Conservation (phyloP, 331 rosid species). For the Saraca asoca region DNA sequence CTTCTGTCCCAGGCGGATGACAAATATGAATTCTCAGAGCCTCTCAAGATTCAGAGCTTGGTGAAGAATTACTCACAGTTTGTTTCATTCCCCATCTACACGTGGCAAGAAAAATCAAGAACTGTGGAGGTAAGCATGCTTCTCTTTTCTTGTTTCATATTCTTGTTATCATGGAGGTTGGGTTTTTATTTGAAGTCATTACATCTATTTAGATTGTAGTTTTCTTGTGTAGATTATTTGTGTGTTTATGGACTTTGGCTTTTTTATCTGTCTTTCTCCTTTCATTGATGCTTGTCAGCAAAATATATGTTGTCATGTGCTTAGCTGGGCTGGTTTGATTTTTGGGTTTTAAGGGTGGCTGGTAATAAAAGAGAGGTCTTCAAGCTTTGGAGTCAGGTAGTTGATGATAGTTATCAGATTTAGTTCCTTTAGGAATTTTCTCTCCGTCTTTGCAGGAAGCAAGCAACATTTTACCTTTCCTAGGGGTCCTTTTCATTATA, state of each 20-base stretch:
- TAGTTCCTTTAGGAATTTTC: too few relatives aligned
- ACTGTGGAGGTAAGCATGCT: slow-evolving; percentile 73
- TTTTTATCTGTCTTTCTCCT: too few relatives aligned
- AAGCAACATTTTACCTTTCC: too few relatives aligned
- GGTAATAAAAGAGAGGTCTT: too few relatives aligned
- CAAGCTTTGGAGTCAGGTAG: too few relatives aligned
- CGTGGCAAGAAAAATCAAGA: slow-evolving; percentile 94
- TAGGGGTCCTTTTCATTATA: too few relatives aligned
- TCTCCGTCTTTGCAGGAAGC: too few relatives aligned
- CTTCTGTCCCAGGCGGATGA: slow-evolving; percentile 68
- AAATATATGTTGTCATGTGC: neutral
- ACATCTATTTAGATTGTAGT: neutral
- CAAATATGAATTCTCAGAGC: slow-evolving; percentile 93
- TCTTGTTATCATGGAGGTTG: neutral
- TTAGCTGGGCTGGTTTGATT: neutral
- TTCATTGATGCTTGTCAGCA: neutral
- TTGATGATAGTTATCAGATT: too few relatives aligned
- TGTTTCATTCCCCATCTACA: slow-evolving; percentile 93
- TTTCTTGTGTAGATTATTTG: too few relatives aligned
- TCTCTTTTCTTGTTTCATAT: slow-evolving; percentile 18
- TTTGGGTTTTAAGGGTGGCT: too few relatives aligned
- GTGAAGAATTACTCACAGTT: slow-evolving; percentile 98
- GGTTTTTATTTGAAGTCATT: neutral
- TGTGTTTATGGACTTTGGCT: too few relatives aligned
- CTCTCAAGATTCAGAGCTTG: slow-evolving; percentile 77